Base-by-base conservation (phyloP, 2,329 filamentous ascomycete species). In the Aureobasidium musti region DNA sequence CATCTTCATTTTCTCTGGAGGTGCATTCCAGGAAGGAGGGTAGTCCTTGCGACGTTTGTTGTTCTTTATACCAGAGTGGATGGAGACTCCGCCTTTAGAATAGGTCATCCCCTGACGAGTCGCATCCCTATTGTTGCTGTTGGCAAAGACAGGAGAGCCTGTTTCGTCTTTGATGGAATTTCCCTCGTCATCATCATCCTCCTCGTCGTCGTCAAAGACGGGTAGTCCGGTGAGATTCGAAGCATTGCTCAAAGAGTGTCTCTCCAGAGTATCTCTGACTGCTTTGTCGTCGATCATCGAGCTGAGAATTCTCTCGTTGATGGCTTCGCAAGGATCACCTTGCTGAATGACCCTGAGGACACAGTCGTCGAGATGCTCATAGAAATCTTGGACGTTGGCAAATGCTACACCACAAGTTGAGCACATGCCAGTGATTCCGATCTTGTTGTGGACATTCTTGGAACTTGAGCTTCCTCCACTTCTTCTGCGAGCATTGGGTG, bases 31-130 rank as follows among this genome's bases (percentile, higher is more conserved):
- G 1, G 91, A 93, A 0, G 91, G 87, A 14, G 95, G 95, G 77
- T 97, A 98, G 77, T 96, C 91, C 77, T 92, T 93, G 71, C 92
- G 88, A 83, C 92, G 94, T 84, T 96, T 96, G 79, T 92, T 91
- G 66, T 91, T 88, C 35, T 79, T 79, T 61, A 65, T 77, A 69
- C 47, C 74, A 41, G 82, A 78, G 30, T 79, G 75, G 35, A 84
- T 81, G 68, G 77, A 83, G 45, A 89, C 89, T 70, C 89, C 91
- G 69, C 88, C 91, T 73, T 89, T 91, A 67, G 88, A 92, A 80
- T 89, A 88, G 5, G 90, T 95, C 76, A 94, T 82, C 65, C 91
- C 91, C 60, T 89, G 85, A 35, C 87, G 89, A 78, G 77, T 11
- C 5, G 14, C 19, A 33, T 53, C 35, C 7, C 6, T 52, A 30